Conservation (phyloP, 257 asterid genomes). For the Nicotiana undulata region DNA sequence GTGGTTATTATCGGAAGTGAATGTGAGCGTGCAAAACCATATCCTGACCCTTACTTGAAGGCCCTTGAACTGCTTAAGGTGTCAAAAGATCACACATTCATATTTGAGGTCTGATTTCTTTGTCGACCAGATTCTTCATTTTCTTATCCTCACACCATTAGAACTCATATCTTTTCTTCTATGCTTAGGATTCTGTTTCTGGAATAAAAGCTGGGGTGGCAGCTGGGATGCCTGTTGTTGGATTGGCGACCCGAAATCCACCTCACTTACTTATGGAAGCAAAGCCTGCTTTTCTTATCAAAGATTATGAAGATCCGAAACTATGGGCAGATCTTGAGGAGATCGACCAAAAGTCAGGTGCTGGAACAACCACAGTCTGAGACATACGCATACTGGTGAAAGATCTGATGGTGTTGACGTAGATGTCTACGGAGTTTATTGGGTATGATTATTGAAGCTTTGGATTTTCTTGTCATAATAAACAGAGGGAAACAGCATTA, state of each 20-base stretch:
- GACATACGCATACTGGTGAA: neutral
- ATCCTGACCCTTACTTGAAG: slow-evolving; percentile 86
- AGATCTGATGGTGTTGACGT: neutral
- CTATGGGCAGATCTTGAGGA: slow-evolving; percentile 72
- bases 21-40: slow-evolving; percentile 79
- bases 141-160: neutral
- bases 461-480: neutral
- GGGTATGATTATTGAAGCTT: neutral
- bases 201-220: slow-evolving; percentile 98
- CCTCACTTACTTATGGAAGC: slow-evolving; percentile 57
- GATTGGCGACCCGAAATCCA: slow-evolving; percentile 80
- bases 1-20: slow-evolving; percentile 72
- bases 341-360: slow-evolving; percentile 44
- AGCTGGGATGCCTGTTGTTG: slow-evolving; percentile 78
- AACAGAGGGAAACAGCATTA: neutral
- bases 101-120: slow-evolving; percentile 68
- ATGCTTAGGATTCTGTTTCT: slow-evolving; percentile 73
- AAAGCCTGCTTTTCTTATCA: slow-evolving; percentile 74
- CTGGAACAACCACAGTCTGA: slow-evolving; percentile 9
- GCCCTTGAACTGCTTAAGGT: slow-evolving; percentile 79
- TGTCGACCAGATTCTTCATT: neutral
- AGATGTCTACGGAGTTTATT: neutral
- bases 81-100: slow-evolving; percentile 71
- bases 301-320: slow-evolving; percentile 78
- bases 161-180: neutral